These are phyloP conservation scores for Umbelopsis sp. DNA, from an alignment of 371 early-diverging fungal genomes.

Conservation along the genomic window DNA sequence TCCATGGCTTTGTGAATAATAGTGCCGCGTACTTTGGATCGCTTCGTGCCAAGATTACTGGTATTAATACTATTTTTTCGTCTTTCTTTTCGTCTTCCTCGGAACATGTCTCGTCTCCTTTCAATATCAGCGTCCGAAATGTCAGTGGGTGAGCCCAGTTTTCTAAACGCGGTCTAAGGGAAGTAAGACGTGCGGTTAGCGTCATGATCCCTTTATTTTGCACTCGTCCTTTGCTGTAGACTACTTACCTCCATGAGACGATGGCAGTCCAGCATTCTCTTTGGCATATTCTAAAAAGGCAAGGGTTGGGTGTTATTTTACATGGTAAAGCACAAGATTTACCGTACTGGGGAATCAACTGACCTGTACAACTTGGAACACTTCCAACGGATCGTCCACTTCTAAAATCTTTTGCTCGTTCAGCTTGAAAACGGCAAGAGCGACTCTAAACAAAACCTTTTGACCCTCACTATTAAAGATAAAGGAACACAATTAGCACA, in stretches of 20 bases:
- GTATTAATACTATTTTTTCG: constrained; percentile 37
- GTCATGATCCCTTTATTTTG: too few species aligned
- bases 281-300: constrained; percentile 64
- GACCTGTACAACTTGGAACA: constrained; percentile 67
- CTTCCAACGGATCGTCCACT: constrained; percentile 67
- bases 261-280: constrained; percentile 70
- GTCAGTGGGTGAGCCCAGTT: constrained; percentile 52
- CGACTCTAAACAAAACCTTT: constrained; percentile 78
- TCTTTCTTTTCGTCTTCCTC: constrained; percentile 45
- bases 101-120: constrained; percentile 54
- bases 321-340: not conserved
- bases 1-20: constrained; percentile 48
- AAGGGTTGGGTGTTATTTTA: not conserved
- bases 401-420: constrained; percentile 68
- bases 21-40: constrained; percentile 42
- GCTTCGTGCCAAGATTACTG: constrained; percentile 29
- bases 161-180: constrained; percentile 46
- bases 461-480: constrained; percentile 68
- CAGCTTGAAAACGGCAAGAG: constrained; percentile 76
- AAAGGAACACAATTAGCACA: constrained; percentile 12
- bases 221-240: too few species aligned
- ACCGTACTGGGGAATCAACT: not conserved
- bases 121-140: constrained; percentile 61
- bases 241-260: constrained; percentile 62
- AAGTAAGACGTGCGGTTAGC: not conserved